phyloP scores from a whole-genome alignment of 345 rosid species.

The Gossypium longicalyx region DNA sequence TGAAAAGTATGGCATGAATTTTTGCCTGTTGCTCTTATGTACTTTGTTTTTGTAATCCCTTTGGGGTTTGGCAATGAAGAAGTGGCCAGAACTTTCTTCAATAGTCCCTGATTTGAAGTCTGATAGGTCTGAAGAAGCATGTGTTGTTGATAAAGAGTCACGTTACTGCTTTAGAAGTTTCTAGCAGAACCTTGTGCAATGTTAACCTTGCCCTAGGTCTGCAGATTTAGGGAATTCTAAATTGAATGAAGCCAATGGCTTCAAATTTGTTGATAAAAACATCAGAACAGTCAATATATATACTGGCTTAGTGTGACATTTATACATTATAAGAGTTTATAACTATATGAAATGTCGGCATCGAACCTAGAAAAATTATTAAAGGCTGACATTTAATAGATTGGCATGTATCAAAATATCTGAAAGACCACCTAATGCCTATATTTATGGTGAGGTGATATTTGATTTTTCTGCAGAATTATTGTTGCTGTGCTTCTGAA shows the following conservation, averaged over 20 bases:
- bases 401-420: neutral
- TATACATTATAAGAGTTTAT: neutral
- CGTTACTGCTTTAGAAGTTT: neutral
- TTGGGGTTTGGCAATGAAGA: neutral
- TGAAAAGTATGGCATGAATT: neutral
- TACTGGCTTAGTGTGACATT: neutral
- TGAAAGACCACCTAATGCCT: neutral
- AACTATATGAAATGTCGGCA: neutral
- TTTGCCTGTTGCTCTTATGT: neutral
- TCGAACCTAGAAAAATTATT: neutral
- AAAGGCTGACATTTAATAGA: neutral
- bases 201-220: constrained; percentile 1
- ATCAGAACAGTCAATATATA: neutral
- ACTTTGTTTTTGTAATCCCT: neutral
- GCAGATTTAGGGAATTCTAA: neutral
- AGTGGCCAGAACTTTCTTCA: neutral
- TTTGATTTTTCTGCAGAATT: neutral
- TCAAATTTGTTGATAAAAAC: neutral
- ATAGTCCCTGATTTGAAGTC: neutral
- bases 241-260: neutral
- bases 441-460: neutral
- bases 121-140: neutral
- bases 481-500: neutral
- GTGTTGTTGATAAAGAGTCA: neutral
- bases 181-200: neutral